Percentiles rank a stretch among this genome's conserved stretches.
These are phyloP conservation scores for Wickerhamiella pararugosa DNA, from an alignment of 1,139 yeast genomes.

Conservation along the genomic window DNA sequence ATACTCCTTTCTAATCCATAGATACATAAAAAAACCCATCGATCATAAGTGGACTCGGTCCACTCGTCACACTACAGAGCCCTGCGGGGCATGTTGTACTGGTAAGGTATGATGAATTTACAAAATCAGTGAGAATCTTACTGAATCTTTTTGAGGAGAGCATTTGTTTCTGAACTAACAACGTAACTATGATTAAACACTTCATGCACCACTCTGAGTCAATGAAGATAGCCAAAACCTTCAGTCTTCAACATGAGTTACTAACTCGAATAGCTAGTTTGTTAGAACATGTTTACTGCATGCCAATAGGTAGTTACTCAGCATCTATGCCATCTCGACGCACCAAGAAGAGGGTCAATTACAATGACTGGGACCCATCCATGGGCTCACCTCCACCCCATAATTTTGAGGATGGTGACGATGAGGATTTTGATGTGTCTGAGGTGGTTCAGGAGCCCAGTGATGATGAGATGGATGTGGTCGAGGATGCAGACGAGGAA, in stretches of 20 bases:
- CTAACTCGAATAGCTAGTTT: constrained; percentile 7
- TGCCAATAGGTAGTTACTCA: too few species aligned
- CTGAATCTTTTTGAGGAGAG: constrained; percentile 23
- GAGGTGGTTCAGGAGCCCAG: background rate
- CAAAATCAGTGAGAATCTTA: constrained; percentile 25
- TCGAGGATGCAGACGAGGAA: background rate
- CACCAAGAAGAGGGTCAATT: background rate
- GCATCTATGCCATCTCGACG: too few species aligned
- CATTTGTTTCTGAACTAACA: constrained; percentile 15
- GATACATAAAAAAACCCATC: background rate
- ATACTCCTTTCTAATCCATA: constrained; percentile 17
- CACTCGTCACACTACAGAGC: background rate
- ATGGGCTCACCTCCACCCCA: background rate
- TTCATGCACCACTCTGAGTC: constrained; percentile 26
- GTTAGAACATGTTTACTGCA: background rate
- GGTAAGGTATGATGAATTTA: constrained; percentile 11
- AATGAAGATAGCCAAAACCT: constrained; percentile 20
- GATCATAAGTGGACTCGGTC: background rate
- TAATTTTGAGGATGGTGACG: constrained; percentile 2
- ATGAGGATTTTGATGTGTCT: background rate
- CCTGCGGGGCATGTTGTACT: background rate
- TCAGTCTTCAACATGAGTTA: constrained; percentile 25
- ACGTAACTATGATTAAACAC: constrained; percentile 21
- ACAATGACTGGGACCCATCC: background rate
- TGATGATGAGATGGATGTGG: background rate